Conservation (phyloP, 2,329 filamentous ascomycete genomes). For the Cytospora mali region DNA sequence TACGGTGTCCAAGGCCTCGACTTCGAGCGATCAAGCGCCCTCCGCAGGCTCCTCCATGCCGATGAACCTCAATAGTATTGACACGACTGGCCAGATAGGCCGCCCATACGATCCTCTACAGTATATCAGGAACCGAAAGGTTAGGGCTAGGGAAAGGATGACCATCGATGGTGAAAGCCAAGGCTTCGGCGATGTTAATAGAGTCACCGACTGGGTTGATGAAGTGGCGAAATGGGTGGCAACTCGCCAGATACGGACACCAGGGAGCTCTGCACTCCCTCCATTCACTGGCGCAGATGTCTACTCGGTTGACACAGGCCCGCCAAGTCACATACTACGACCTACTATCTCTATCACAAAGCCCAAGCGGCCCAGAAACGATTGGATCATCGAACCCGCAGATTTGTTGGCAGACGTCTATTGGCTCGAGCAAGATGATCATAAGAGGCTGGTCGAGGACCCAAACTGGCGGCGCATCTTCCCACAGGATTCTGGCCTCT, state of each 20-base stretch:
- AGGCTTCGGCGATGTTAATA: slow-evolving; percentile 74
- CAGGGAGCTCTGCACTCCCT: slow-evolving; percentile 46
- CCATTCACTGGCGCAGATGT: slow-evolving; percentile 51
- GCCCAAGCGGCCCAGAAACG: slow-evolving; percentile 71
- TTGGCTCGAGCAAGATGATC: slow-evolving; percentile 82
- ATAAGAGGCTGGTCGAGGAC: slow-evolving; percentile 82
- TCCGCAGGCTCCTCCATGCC: slow-evolving; percentile 43
- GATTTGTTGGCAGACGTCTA: slow-evolving; percentile 88
- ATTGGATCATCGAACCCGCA: slow-evolving; percentile 82
- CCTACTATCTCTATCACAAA: slow-evolving; percentile 55
- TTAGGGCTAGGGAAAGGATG: slow-evolving; percentile 76
- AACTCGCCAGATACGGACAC: slow-evolving; percentile 36
- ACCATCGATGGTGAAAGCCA: slow-evolving; percentile 73
- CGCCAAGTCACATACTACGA: slow-evolving; percentile 44
- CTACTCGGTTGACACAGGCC: slow-evolving; percentile 45
- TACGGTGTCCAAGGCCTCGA: slow-evolving; percentile 38
- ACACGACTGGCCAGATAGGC: slow-evolving; percentile 51
- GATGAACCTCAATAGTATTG: slow-evolving; percentile 36
- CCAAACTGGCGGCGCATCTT: slow-evolving; percentile 75
- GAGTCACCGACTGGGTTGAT: slow-evolving; percentile 77
- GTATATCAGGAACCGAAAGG: slow-evolving; percentile 86
- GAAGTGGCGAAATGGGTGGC: slow-evolving; percentile 58
- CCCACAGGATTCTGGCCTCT: slow-evolving; percentile 41
- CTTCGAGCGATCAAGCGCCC: slow-evolving; percentile 43
- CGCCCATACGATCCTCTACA: slow-evolving; percentile 89